Evolutionary conservation across 768 basidiomycete species (phyloP).

Genomic region (Ephemerocybe angulata): DNA sequence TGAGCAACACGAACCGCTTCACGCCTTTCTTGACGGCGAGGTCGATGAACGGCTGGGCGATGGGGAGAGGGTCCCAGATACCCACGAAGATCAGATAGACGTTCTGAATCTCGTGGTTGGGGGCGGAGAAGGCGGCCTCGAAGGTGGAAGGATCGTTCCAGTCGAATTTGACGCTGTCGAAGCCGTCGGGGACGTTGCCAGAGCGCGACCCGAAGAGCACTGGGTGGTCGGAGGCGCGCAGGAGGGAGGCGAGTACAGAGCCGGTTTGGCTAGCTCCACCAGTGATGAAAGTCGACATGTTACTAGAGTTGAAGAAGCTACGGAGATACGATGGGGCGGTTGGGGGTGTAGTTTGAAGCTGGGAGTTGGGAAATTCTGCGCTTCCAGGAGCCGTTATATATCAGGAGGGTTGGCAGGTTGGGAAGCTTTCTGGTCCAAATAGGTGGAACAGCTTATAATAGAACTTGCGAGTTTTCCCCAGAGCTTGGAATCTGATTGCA

Average conservation of each 20-base stretch:
- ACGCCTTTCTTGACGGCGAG: conserved; percentile 24
- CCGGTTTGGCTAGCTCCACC: conserved; percentile 26
- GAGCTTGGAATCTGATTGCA: no score
- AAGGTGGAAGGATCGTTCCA: conserved; percentile 29
- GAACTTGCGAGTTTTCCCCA: no score
- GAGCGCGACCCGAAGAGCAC: conserved; percentile 20
- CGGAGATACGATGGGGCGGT: no score
- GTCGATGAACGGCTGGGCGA: conserved; percentile 26
- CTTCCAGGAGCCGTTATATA: no score
- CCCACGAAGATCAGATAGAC: conserved; percentile 28
- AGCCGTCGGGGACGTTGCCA: conserved; percentile 15
- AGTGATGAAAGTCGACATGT: conserved; percentile 25
- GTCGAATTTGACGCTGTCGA: conserved; percentile 26
- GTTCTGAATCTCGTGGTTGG: conserved; percentile 17
- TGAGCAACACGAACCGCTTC: conserved; percentile 25
- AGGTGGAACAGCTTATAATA: no score
- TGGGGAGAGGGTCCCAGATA: conserved; percentile 9
- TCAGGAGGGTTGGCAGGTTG: no score
- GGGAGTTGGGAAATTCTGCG: no score
- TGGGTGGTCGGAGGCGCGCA: conserved; percentile 12
- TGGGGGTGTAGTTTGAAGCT: no score
- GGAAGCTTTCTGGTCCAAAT: no score
- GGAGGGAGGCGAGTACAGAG: conserved; percentile 14
- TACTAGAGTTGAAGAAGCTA: no score
- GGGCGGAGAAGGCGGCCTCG: conserved; percentile 3